Conservation (phyloP, 176 grass and related monocot genomes). For the Eleusine indica region DNA sequence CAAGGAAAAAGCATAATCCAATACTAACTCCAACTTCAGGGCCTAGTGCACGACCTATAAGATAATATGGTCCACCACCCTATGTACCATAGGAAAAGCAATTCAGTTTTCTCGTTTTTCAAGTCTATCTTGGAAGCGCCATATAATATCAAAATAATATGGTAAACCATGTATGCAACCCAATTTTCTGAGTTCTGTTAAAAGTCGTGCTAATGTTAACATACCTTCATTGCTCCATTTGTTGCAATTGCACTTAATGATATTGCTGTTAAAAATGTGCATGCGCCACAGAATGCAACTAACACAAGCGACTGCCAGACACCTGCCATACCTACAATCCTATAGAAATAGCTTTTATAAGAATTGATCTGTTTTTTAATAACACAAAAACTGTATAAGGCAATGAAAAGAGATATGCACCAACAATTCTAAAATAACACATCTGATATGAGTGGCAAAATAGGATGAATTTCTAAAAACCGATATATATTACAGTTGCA, state of each 20-base stretch:
- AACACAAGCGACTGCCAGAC: conserved; percentile 81
- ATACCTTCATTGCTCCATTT: conserved; percentile 99
- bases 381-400: conserved; percentile 10
- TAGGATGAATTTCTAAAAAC: conserved; percentile 12
- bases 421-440: conserved; percentile 30
- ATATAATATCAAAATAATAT: conserved; percentile 12
- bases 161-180: neutral
- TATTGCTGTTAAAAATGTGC: conserved; percentile 92
- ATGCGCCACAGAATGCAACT: conserved; percentile 87
- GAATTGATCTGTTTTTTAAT: conserved; percentile 20
- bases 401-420: conserved; percentile 16
- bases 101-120: conserved; percentile 5
- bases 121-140: conserved; percentile 15
- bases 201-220: neutral
- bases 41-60: conserved; percentile 94
- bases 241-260: conserved; percentile 99
- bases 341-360: conserved; percentile 49
- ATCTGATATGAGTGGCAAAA: conserved; percentile 15
- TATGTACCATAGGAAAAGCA: conserved; percentile 46
- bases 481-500: neutral
- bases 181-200: conserved; percentile 24
- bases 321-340: conserved; percentile 98
- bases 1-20: conserved; percentile 98
- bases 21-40: conserved; percentile 99
- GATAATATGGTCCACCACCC: conserved; percentile 99